Conservation (phyloP, 441 rosid species). For the Brassica balearica region DNA sequence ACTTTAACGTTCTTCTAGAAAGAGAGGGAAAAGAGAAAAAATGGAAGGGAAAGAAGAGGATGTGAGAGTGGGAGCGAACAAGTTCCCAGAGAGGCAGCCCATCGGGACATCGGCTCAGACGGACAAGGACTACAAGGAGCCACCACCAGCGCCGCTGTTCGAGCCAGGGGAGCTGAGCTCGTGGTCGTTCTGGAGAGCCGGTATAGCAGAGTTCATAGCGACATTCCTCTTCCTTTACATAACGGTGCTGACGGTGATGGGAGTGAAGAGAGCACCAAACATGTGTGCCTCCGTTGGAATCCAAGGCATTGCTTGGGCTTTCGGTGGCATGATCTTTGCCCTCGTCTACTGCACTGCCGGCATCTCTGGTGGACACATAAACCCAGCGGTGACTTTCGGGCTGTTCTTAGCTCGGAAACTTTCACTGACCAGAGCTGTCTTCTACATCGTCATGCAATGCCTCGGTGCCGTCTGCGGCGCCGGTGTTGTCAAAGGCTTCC, state of each 20-base stretch:
- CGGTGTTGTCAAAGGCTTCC: constrained; percentile 70
- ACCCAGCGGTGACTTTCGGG: constrained; percentile 77
- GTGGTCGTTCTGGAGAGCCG: constrained; percentile 90
- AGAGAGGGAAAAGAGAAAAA: constrained; percentile 2
- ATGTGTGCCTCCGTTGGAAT: constrained; percentile 83
- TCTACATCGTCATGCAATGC: constrained; percentile 73
- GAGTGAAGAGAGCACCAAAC: constrained; percentile 54
- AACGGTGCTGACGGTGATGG: constrained; percentile 81
- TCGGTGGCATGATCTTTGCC: constrained; percentile 95
- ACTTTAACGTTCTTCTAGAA: constrained; percentile 1
- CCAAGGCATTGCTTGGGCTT: constrained; percentile 96
- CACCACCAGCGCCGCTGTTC: constrained; percentile 83
- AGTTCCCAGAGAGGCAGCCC: constrained; percentile 50
- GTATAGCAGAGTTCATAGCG: constrained; percentile 91
- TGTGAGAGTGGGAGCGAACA: constrained; percentile 50
- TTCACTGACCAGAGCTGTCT: constrained; percentile 66
- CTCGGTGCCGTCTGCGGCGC: constrained; percentile 82
- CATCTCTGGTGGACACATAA: constrained; percentile 84
- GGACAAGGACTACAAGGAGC: constrained; percentile 80
- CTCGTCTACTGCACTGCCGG: constrained; percentile 96
- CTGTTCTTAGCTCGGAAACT: constrained; percentile 66
- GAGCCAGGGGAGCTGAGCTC: constrained; percentile 70
- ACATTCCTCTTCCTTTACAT: constrained; percentile 81
- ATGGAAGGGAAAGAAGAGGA: constrained; percentile 51
- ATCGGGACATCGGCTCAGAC: constrained; percentile 48